These are phyloP conservation scores for Hymenoscyphus fraxineus DNA, from an alignment of 2,329 filamentous ascomycete species.

Conservation along the genomic window DNA sequence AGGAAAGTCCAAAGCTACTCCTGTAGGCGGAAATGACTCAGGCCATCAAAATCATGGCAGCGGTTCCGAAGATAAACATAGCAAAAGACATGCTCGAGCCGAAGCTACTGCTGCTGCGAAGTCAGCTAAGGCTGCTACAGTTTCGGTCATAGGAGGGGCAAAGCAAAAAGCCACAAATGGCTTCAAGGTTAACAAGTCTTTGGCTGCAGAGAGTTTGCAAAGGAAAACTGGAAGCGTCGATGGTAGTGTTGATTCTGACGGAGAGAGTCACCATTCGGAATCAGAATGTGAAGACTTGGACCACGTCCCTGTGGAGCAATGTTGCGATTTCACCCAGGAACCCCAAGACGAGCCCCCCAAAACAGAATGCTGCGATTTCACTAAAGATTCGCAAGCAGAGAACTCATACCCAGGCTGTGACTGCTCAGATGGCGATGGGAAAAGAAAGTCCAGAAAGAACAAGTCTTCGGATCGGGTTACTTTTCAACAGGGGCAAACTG, in stretches of 20 bases:
- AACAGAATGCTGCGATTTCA: neutral
- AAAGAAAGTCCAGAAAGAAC: neutral
- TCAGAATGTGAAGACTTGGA: constrained; percentile 6
- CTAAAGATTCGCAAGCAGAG: neutral
- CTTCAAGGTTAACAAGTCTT: neutral
- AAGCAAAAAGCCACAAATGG: neutral
- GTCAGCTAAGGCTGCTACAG: neutral
- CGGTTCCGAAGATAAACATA: neutral
- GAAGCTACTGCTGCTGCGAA: neutral
- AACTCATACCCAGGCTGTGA: neutral
- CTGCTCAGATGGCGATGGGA: neutral
- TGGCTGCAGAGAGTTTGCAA: neutral
- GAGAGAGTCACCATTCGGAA: neutral
- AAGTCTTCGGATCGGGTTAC: neutral
- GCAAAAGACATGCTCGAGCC: constrained; percentile 1
- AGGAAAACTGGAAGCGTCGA: neutral
- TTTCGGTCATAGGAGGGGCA: too few relatives aligned
- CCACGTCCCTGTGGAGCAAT: constrained; percentile 5
- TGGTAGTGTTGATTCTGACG: neutral
- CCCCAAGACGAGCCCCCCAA: neutral
- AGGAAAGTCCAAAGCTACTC: neutral
- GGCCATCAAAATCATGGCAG: neutral
- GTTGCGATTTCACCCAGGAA: constrained; percentile 6
- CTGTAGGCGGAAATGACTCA: neutral
- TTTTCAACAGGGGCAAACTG: neutral